phyloP scores from a whole-genome alignment of 306 rosid genomes.

The Cucurbita maxima region DNA sequence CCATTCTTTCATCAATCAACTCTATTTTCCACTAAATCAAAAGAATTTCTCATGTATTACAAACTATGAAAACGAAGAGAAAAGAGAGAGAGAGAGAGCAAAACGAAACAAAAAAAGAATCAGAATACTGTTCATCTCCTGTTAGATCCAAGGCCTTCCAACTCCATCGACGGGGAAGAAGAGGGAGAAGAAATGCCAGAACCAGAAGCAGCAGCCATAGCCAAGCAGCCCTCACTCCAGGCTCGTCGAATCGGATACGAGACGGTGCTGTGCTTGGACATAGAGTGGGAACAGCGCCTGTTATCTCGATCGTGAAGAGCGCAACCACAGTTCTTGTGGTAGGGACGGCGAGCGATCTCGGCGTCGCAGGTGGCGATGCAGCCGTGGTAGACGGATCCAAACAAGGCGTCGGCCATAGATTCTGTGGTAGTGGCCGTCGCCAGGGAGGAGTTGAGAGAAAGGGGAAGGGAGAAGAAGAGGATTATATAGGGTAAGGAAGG shows the following conservation, averaged over 20 bases:
- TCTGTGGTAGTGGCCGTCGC: neutral
- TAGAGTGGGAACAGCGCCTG: neutral
- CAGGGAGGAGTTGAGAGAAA: neutral
- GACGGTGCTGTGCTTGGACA: neutral
- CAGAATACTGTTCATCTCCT: neutral
- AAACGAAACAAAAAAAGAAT: neutral
- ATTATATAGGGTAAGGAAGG: neutral
- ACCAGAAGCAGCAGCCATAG: neutral
- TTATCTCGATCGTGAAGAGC: constrained; percentile 7
- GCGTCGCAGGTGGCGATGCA: constrained; percentile 35
- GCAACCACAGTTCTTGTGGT: constrained; percentile 31
- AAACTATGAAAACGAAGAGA: neutral
- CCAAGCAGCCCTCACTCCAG: constrained; percentile 3
- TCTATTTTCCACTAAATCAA: neutral
- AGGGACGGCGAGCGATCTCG: constrained; percentile 52
- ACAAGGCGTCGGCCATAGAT: constrained; percentile 15
- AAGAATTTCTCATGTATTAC: neutral
- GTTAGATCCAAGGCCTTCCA: neutral
- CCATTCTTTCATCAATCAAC: neutral
- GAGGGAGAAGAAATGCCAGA: neutral
- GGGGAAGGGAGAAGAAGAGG: neutral
- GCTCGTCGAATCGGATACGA: constrained; percentile 5
- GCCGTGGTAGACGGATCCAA: constrained; percentile 39
- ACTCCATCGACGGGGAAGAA: neutral
- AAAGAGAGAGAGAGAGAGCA: neutral